Evolutionary conservation across 306 rosid species (phyloP), one percentile per base, ranked within the genome.

Genomic region (Malus asiatica): DNA sequence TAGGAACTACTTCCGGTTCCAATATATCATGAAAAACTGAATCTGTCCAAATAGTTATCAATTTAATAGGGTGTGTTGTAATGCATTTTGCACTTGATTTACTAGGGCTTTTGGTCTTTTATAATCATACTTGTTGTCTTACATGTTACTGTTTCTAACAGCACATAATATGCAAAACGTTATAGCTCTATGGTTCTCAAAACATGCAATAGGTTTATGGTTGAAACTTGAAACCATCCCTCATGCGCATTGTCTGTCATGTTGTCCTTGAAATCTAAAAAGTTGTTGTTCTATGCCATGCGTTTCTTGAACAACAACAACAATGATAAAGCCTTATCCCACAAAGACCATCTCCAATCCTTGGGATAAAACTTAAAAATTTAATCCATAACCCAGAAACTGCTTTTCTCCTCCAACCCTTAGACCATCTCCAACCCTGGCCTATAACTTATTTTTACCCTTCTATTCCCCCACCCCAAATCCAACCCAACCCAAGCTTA

Each of bases 271-370:
- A 27, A 59, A 57, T 72, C 18, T 38, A 25, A 33, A 71, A 6
- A 51, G 16, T 71, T 38, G 67, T 69, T 68, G 59, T 75, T 74
- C 66, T 68, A 60, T 67, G 74, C 40, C 40, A 35, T 35, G 40
- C 8, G 40, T 35, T 35, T 35, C 40, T 35, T 35, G 40, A 6
- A 35, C 40, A 35, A 35, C 38, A 35, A 33, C 7, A 33, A 35
- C 40, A 35, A 35, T 35, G 40, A 35, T 35, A 35, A 35, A 35
- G 40, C 40, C 40, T 35, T 33, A 33, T 33, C 6, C 35, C 6
- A 33, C 35, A 1, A 33, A 33, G 6, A 33, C 35, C 6, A 33
- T 33, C 35, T 5, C 35, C 6, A 32, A 4, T 4, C 33, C 33
- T 32, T 32, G 6, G 33, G 33, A 32, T 32, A 32, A 32, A 32